Base-by-base conservation (phyloP, 1,284 basidiomycete species). In the Blastosporella zonata region DNA sequence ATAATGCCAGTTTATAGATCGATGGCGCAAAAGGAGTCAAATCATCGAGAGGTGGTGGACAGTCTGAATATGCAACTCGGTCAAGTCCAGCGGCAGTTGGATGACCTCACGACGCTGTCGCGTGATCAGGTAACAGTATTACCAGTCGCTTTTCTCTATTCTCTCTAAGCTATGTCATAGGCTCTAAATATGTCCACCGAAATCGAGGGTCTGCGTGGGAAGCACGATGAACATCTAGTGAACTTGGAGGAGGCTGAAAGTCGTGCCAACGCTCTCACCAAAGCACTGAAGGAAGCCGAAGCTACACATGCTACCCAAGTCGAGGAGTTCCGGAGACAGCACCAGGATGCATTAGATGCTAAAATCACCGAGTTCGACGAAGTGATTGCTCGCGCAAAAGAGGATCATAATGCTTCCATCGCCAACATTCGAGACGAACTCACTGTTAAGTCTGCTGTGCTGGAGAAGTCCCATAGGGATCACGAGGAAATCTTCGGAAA, bases 1-100 rank as follows among this genome's bases (percentile, higher is more conserved):
- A 45, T 20, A 21, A n/a, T 33, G 10, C 29, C 22, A 38, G 25
- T 54, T 35, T 34, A 22, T 49, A 92, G 91, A 51, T 90, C 93
- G 1, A 96, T 97, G 93, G 93, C 93, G 2, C 87, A 92, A 70
- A 96, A 96, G 65, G 93, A 97, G 66, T 88, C 89, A 1, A 73
- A 81, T 41, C 92, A 96, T 65, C 81, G 81, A 18, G 90, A 94
- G 60, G 62, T 75, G 21, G 83, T 93, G 12, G 82, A 90, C 39
- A 69, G 70, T n/a, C 73, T 96, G 50, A 81, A 81, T 27, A 64
- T 69, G 10, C 79, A 94, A 60, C 72, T 95, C 7, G 62, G 56
- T n/a, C 78, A 82, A 55, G 75, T 90, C 22, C 80, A 81, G 46
- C 77, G 86, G 35, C 87, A 92, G 62, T 78, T 90, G 49, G 90